A percentile compares a stretch with the other conserved stretches of the same genome.
Conservation (phyloP, 352 stramenopile species). For the Phytophthora fragariaefolia region DNA sequence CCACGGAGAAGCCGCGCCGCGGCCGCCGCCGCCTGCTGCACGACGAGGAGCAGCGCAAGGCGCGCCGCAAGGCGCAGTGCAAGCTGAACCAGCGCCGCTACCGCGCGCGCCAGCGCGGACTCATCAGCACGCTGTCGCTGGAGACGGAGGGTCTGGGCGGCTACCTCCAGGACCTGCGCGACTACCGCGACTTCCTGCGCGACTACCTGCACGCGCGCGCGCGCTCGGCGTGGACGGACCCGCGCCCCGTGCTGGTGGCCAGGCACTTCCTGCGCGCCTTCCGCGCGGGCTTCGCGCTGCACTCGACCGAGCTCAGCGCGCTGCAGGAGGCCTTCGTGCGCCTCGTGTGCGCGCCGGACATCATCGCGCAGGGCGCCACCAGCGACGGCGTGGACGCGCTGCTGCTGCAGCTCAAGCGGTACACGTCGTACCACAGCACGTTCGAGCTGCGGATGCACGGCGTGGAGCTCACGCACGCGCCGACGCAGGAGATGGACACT, state of each 20-base stretch:
- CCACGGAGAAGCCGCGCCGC: conserved; percentile 35
- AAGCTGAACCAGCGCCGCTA: conserved; percentile 80
- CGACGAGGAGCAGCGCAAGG: conserved; percentile 67
- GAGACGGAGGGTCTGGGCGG: conserved; percentile 61
- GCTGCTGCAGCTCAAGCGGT: conserved; percentile 70
- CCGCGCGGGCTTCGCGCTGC: conserved; percentile 64
- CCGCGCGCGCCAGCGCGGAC: conserved; percentile 61
- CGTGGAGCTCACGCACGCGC: conserved; percentile 38
- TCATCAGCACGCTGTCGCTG: conserved; percentile 67
- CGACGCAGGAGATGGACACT: conserved; percentile 8
- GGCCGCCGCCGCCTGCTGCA: conserved; percentile 63
- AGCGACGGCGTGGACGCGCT: conserved; percentile 51
- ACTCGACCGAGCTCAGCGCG: conserved; percentile 60
- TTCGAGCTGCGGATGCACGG: conserved; percentile 44
- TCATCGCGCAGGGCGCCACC: conserved; percentile 37
- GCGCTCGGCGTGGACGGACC: conserved; percentile 11
- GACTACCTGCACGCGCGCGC: conserved; percentile 14
- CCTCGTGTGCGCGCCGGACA: conserved; percentile 46
- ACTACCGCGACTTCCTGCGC: conserved; percentile 60
- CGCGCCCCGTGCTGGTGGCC: conserved; percentile 44
- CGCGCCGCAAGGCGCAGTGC: conserved; percentile 72
- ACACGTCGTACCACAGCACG: conserved; percentile 71
- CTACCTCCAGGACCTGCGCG: conserved; percentile 50
- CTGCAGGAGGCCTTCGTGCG: conserved; percentile 67
- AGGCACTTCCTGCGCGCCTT: conserved; percentile 65